Base-by-base conservation (phyloP, 192 early-diverging fungal genomes). In the Podila minutissima region DNA sequence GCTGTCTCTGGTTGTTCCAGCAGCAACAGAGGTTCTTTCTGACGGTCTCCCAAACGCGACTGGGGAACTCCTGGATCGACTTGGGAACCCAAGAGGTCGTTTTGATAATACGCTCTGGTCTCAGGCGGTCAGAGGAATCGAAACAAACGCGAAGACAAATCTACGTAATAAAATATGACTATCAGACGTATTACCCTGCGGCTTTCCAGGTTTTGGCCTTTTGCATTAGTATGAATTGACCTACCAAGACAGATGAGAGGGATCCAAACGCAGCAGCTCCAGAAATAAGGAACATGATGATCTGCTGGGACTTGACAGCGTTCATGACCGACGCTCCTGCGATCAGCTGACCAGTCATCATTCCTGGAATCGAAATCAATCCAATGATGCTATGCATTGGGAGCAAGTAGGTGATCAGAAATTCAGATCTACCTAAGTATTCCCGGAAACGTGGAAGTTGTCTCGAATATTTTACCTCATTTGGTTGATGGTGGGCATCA, bases 311-410 rank as follows among this genome's bases (percentile, higher is more conserved):
- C 59, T 90, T 85, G n/a, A 90, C 92, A 0, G 95, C 94, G 53
- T 94, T 88, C 68, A 89, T 86, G 32, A 95, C 91, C 10, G 91
- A 86, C 0, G 94, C 90, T 37, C 95, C 95, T n/a, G 92, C 93
- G 60, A 97, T 87, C 51, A 96, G 88, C 73, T 94, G 94, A 32
- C 95, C 95, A 0, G 92, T 94, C 95, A 97, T 95, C 84, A 94
- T 87, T 5, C 93, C 95, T 1, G 95, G 95, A 59, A 97, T 97
- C 17, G 94, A 94, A 35, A 97, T 93, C 61, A 97, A 78, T 11
- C 94, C 95, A 53, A 94, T 93, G 41, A 95, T 90, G 66, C 90
- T 85, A 58, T 12, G 22, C 0, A 26, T 37, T 37, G 35, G 10
- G 10, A 11, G 2, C 15, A 26, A 59, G 8, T 61, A 60, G 55